Base-by-base conservation (phyloP, 2,329 filamentous ascomycete genomes). In the Ophiocordyceps australis region DNA sequence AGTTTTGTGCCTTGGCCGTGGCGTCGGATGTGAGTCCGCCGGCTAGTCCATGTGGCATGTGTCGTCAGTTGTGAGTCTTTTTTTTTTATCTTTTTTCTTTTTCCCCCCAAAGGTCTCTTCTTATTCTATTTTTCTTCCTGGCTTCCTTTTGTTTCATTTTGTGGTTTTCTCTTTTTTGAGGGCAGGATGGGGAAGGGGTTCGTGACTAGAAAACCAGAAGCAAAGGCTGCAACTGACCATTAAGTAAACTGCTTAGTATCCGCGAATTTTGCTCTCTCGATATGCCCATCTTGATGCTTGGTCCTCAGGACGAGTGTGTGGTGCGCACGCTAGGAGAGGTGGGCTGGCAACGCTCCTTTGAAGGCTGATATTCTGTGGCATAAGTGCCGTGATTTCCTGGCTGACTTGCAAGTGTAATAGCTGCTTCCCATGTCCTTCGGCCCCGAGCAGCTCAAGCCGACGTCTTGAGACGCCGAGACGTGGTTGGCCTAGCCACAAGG, bases 41-140 rank as follows among this genome's bases (percentile, higher is more conserved):
- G 4, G 65, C 65, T 24, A 74, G 74, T 33, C 89, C 89, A 1
- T 98, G 89, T 46, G 89, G 89, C 28, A 94, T 93, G 83, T 95
- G 86, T 49, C 64, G 86, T 40, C 86, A 94, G 48, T 92, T 86
- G 76, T 82, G 46, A 56, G 69, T 62, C 26, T 25, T 20, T 22
- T 21, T 23, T 14, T 25, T 20, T 27, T 17, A 12, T 11, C 9
- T 25, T 23, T 22, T 10, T 26, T 22, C 20, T 23, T 16, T 27
- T 23, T 20, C 7, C 20, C 26, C 17, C 14, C n/a, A n/a, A n/a
- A n/a, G n/a, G n/a, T 11, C 9, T 24, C 22, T 21, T 20, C 28
- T 16, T 28, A 30, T n/a, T 11, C 16, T 19, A 24, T 12, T 11
- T 17, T 17, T 25, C 23, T 29, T 31, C 29, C 23, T 23, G 27